Evolutionary conservation across 2,329 filamentous ascomycete genomes (phyloP).

Genomic region (Lachnellula suecica): DNA sequence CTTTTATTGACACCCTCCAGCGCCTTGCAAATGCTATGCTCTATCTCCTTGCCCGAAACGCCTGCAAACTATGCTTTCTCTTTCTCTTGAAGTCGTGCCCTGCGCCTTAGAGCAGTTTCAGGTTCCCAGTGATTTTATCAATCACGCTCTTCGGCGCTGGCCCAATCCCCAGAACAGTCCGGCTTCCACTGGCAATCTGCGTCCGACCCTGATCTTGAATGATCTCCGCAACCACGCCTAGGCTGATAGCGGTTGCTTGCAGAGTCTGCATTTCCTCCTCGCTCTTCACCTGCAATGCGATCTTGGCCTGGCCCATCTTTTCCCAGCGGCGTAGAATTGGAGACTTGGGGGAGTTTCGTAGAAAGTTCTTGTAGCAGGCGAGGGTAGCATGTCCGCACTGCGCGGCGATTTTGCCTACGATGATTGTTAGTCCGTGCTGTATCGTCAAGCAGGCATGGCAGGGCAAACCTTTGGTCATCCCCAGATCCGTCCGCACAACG

Average conservation of each 20-base stretch:
- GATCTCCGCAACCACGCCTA: conserved; percentile 85
- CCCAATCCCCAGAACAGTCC: conserved; percentile 85
- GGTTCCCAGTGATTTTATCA: conserved; percentile 78
- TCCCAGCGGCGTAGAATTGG: conserved; percentile 83
- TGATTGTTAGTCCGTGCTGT: neutral
- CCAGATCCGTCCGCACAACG: conserved; percentile 88
- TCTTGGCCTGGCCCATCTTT: conserved; percentile 81
- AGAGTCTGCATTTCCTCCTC: conserved; percentile 77
- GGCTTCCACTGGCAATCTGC: conserved; percentile 90
- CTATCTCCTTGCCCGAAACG: conserved; percentile 36
- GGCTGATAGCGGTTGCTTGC: conserved; percentile 75
- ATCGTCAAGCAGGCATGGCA: conserved; percentile 3
- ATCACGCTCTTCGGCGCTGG: conserved; percentile 83
- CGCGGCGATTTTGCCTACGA: conserved; percentile 90
- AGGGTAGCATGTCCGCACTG: conserved; percentile 96
- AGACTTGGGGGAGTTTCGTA: conserved; percentile 52
- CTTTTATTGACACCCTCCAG: no score
- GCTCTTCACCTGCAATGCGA: conserved; percentile 84
- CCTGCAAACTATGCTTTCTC: conserved; percentile 19
- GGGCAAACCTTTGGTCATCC: conserved; percentile 88
- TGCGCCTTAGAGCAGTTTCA: conserved; percentile 71
- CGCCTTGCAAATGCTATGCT: neutral
- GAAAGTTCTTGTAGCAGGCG: conserved; percentile 89
- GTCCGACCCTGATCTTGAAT: conserved; percentile 96
- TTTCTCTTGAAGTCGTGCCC: neutral